These are phyloP conservation scores for Mycosarcoma mackinlayi DNA, from an alignment of 1,284 basidiomycete genomes.

Conservation along the genomic window DNA sequence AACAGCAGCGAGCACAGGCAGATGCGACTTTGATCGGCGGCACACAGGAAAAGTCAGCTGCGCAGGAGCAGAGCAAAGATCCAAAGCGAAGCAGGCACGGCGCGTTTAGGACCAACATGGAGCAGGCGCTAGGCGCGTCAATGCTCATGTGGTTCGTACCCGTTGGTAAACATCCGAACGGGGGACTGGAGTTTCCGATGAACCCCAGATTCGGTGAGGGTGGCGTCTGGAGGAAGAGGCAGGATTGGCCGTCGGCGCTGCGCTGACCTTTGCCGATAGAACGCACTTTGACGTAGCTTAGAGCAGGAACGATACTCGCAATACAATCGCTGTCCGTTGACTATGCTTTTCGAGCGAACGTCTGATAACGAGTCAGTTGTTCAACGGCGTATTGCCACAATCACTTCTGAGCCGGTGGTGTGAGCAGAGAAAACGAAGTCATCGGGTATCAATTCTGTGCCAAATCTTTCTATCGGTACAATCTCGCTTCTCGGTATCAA, in stretches of 20 bases:
- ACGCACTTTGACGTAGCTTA: no score
- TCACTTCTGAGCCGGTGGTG: constrained; percentile 1
- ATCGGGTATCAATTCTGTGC: not conserved
- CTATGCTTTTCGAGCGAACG: no score
- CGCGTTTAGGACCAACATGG: constrained; percentile 21
- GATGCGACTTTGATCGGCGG: constrained; percentile 6
- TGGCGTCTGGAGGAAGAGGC: constrained; percentile 22
- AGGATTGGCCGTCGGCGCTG: constrained; percentile 36
- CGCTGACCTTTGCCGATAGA: no score
- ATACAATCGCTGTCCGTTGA: no score
- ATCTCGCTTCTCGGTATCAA: no score
- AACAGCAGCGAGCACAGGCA: not conserved
- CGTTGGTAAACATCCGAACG: constrained; percentile 25
- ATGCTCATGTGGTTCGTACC: constrained; percentile 26
- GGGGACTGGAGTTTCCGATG: constrained; percentile 36
- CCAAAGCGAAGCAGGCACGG: not conserved
- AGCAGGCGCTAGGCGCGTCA: constrained; percentile 17
- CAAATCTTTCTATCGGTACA: no score
- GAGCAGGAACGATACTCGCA: no score
- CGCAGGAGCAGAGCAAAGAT: not conserved
- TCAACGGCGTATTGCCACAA: no score
- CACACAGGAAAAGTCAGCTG: constrained; percentile 6
- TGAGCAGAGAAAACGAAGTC: not conserved
- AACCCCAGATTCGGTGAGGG: constrained; percentile 41
- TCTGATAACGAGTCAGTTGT: no score